phyloP scores from a whole-genome alignment of 2,329 filamentous ascomycete species.

The Cordyceps cateniannulata region DNA sequence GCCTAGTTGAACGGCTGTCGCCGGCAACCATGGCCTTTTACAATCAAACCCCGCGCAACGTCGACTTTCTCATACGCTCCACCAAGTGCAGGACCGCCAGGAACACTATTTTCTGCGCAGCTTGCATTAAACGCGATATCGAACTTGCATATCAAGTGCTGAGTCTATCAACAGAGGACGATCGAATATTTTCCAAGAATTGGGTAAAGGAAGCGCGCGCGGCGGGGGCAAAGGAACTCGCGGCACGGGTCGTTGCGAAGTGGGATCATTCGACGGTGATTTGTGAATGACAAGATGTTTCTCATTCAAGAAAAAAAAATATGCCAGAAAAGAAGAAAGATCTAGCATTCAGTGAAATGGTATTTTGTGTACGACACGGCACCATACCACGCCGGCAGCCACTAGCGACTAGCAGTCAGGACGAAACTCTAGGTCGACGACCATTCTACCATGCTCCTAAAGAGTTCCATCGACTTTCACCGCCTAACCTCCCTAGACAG shows the following conservation, averaged over 20 bases:
- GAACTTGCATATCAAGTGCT: neutral
- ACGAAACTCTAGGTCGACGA: too few relatives aligned
- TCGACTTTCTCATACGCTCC: neutral
- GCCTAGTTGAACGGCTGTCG: neutral
- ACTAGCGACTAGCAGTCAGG: too few relatives aligned
- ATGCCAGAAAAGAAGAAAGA: too few relatives aligned
- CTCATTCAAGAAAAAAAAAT: too few relatives aligned
- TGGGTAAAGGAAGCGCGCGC: neutral
- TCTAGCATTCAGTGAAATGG: too few relatives aligned
- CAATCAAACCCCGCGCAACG: neutral
- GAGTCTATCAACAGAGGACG: neutral
- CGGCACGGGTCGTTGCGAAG: neutral
- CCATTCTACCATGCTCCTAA: too few relatives aligned
- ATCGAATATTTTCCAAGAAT: neutral
- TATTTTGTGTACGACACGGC: too few relatives aligned
- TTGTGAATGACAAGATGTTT: neutral
- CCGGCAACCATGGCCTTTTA: neutral
- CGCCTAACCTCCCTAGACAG: too few relatives aligned
- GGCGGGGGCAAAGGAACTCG: neutral
- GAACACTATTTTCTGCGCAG: neutral
- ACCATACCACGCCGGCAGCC: too few relatives aligned
- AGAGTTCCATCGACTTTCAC: too few relatives aligned
- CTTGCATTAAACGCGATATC: neutral
- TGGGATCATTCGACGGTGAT: neutral
- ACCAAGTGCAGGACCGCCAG: neutral